Base-by-base conservation (phyloP, 192 early-diverging fungal species). In the Coemansia asiatica region DNA sequence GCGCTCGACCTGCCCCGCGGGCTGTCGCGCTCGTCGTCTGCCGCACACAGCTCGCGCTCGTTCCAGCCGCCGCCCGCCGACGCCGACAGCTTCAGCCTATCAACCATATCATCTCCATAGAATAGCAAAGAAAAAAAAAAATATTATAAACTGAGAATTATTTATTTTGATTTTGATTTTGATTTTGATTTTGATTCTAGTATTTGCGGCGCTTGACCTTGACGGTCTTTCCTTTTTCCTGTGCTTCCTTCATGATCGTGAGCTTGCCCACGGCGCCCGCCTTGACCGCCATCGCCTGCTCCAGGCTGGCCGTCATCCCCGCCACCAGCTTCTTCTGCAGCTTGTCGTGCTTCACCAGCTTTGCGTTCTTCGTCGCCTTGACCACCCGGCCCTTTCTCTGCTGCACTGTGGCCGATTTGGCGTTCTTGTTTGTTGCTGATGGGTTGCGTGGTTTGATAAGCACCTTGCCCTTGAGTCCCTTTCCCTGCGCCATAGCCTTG, bases 241-340 rank as follows among this genome's bases (percentile, higher is more conserved):
- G 85, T 25, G 82, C 72, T 1, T 67, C 68, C 69, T 85, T 87
- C 87, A 90, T 87, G 27, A 90, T 90, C 1, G 85, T 88, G 60
- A 90, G 80, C 66, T 90, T 90, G 29, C 89, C 89, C 2, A 87
- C 86, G 0, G 85, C 76, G 2, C 83, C 86, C 0, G 89, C 89
- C 68, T 86, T 87, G 58, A 84, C 86, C 15, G 87, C 81, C 89
- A 90, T 89, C 13, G 80, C 65, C 46, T 82, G 80, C 61, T 82
- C 80, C 16, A 82, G 66, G 8, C 60, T 67, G 29, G 64, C 56
- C 0, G 80, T 82, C 55, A 82, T 64, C 40, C 59, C 62, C 4
- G 80, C 80, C 2, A 66, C 55, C 23, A 82, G 72, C 49, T 77
- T 82, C 61, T 76, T 76, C 31, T 70, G 64, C 31, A 77, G 44